phyloP scores from a whole-genome alignment of 768 basidiomycete genomes.

The Termitomyces sp. region DNA sequence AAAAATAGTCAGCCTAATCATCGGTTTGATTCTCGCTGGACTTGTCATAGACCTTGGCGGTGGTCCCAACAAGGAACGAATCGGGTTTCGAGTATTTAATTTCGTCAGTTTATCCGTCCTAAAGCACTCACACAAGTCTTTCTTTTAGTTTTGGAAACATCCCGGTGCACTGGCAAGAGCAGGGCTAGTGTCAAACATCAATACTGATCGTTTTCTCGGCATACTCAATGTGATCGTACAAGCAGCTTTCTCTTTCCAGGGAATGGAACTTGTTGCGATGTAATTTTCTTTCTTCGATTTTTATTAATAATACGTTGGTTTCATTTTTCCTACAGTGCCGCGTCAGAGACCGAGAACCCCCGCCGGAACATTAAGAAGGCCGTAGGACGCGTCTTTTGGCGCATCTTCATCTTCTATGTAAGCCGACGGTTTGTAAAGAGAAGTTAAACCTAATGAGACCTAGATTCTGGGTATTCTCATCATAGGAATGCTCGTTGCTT shows the following conservation, averaged over 20 bases:
- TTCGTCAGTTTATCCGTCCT: slow-evolving; percentile 13
- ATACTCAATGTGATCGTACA: slow-evolving; percentile 40
- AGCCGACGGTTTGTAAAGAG: slow-evolving; percentile 10
- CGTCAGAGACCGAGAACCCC: slow-evolving; percentile 74
- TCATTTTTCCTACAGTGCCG: slow-evolving; percentile 38
- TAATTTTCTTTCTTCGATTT: slow-evolving; percentile 13
- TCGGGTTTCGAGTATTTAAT: slow-evolving; percentile 57
- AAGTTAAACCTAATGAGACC: background rate
- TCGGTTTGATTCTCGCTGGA: slow-evolving; percentile 52
- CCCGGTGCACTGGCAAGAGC: slow-evolving; percentile 55
- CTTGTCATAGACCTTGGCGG: slow-evolving; percentile 77
- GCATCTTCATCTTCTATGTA: slow-evolving; percentile 75
- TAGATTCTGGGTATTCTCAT: slow-evolving; percentile 66
- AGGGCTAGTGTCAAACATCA: slow-evolving; percentile 34
- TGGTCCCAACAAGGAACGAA: slow-evolving; percentile 58
- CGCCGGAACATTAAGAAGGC: slow-evolving; percentile 76
- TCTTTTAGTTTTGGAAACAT: slow-evolving; percentile 55
- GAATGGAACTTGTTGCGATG: slow-evolving; percentile 72
- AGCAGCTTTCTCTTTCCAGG: slow-evolving; percentile 72
- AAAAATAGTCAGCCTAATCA: slow-evolving; percentile 49
- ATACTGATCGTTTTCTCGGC: slow-evolving; percentile 42
- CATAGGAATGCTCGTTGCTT: slow-evolving; percentile 77
- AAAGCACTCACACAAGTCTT: background rate
- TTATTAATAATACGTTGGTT: background rate
- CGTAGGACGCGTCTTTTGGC: slow-evolving; percentile 71